Evolutionary conservation across 768 basidiomycete genomes (phyloP), one percentile per base, ranked within the genome.

Genomic region (Lactifluus piperatus): DNA sequence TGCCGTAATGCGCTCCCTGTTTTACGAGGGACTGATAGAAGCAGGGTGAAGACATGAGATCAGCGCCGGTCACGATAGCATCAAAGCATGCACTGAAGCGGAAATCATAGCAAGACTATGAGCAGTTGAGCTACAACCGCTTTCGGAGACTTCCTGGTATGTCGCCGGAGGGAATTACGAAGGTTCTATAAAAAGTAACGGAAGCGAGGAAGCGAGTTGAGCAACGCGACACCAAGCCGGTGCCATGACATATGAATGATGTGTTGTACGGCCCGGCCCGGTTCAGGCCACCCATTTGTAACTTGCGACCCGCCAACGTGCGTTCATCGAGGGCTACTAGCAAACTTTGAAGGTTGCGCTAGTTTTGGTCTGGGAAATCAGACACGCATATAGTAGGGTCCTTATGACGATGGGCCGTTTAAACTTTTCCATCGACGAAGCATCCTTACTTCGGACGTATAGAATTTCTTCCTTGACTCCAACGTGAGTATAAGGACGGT

Each of bases 391-490:
- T 43, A 57, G 24, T 48, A 47, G 48, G 16, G 34, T 52, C 30
- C 36, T 13, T 32, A 22, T 51, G 49, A 36, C 27, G 18, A 85
- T 85, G 82, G 79, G 80, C 29, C 81, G 78, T 65, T 75, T 84
- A 57, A 85, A 83, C 67, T 79, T 89, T 65, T 77, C 84, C 48
- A 77, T 85, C 27, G 91, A 94, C 71, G 91, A 94, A 70, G 88
- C 83, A 9, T 73, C 86, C 11, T 73, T 98, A 43, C 81, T 98
- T 58, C 93, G 93, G 73, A 80, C 89, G 2, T 98, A 98, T 69
- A 86, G 85, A 61, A 80, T 98, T 46, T 85, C 86, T 13, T 83
- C 83, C 22, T 74, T 92, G 43, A 75, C 80, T 39, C 94, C 94
- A 36, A 83, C 77, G 89, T 91, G 78, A 66, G 75, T 62, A 43